Percentiles rank a stretch among this genome's conserved stretches.
Conservation (phyloP, 129 eudicot genomes). For the Lactuca sativa region DNA sequence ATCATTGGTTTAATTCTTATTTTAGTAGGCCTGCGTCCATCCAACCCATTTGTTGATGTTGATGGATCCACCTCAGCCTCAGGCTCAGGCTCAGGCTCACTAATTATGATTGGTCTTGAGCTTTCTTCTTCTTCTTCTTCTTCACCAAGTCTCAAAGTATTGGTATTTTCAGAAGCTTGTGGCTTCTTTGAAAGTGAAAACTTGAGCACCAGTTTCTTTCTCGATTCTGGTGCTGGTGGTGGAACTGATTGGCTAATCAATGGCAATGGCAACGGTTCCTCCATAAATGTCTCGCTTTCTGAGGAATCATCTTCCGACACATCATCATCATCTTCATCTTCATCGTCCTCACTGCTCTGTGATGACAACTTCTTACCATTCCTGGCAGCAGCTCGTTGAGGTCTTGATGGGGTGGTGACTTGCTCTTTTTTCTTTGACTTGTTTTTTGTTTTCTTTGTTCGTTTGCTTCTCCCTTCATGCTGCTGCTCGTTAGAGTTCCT, state of each 20-base stretch:
- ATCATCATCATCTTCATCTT: constrained; percentile 45
- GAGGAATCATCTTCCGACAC: constrained; percentile 47
- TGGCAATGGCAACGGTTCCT: constrained; percentile 21
- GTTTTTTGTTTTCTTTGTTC: constrained; percentile 46
- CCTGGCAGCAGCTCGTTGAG: constrained; percentile 81
- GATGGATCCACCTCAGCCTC: too few species aligned
- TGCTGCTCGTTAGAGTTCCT: constrained; percentile 40
- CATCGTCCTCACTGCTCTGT: constrained; percentile 37
- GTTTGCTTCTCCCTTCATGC: constrained; percentile 50
- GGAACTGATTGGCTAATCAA: constrained; percentile 19
- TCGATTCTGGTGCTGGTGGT: constrained; percentile 25
- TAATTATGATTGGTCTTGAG: constrained; percentile 23
- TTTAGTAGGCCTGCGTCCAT: constrained; percentile 32
- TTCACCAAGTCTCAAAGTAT: constrained; percentile 37
- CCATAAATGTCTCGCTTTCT: constrained; percentile 47
- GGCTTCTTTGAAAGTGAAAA: constrained; percentile 44
- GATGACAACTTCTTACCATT: constrained; percentile 46
- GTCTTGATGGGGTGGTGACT: constrained; percentile 53
- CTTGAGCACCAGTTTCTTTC: constrained; percentile 59
- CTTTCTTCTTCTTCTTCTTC: constrained; percentile 41
- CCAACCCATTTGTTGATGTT: too few species aligned
- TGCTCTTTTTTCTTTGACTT: constrained; percentile 43
- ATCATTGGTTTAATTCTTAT: constrained; percentile 53
- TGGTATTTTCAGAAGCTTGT: constrained; percentile 35
- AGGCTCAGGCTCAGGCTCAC: not conserved